phyloP scores from a whole-genome alignment of 2,329 filamentous ascomycete species.

The Epichloe brachyelytri region DNA sequence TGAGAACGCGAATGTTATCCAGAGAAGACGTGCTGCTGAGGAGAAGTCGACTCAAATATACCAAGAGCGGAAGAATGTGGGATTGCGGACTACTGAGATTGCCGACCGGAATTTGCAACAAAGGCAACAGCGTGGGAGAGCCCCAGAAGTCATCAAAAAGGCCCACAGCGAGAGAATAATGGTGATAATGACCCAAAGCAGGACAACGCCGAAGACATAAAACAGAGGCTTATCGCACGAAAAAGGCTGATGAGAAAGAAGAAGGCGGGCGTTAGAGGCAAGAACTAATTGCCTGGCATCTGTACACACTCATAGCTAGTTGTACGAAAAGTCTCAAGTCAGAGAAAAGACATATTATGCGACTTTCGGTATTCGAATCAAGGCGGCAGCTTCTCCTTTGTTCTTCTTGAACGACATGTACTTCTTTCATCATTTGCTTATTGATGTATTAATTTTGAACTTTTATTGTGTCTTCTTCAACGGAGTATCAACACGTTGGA shows the following conservation, averaged over 20 bases:
- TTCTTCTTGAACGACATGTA: no score
- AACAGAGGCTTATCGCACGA: conserved; percentile 70
- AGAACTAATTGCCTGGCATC: conserved; percentile 1
- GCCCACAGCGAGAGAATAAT: conserved; percentile 16
- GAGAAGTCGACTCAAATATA: conserved; percentile 19
- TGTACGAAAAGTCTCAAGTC: not conserved
- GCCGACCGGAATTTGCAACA: not conserved
- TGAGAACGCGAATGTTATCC: conserved; percentile 93
- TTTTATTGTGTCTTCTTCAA: no score
- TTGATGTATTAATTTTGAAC: no score
- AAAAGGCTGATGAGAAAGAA: conserved; percentile 71
- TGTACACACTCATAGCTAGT: not conserved
- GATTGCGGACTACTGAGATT: not conserved
- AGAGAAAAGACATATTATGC: no score
- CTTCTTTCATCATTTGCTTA: no score
- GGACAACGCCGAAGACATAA: conserved; percentile 26
- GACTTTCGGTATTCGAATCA: not conserved
- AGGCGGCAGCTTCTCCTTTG: no score
- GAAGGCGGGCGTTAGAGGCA: conserved; percentile 31
- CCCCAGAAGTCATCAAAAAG: not conserved
- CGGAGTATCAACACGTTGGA: no score
- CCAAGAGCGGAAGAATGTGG: conserved; percentile 22
- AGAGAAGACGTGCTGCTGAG: conserved; percentile 42
- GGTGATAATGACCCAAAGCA: conserved; percentile 16
- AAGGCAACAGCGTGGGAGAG: not conserved